These are phyloP conservation scores for Bidens hawaiensis DNA, from an alignment of 140 eudicot species.

Conservation along the genomic window DNA sequence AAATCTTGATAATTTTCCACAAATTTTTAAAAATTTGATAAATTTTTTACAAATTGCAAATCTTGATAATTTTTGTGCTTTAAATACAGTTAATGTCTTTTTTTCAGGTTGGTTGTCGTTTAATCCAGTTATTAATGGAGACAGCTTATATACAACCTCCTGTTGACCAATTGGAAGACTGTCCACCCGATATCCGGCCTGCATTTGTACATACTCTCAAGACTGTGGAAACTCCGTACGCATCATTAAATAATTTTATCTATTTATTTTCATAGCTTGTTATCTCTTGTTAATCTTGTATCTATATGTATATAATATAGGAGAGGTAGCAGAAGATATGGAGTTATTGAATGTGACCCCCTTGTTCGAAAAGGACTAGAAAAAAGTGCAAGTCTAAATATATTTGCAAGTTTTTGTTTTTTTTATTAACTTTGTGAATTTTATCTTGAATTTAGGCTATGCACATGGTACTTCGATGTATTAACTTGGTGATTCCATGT, in stretches of 20 bases:
- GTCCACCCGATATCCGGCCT: constrained; percentile 87
- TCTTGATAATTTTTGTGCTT: constrained; percentile 10
- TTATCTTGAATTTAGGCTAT: constrained; percentile 53
- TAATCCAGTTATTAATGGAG: constrained; percentile 77
- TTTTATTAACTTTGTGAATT: background rate
- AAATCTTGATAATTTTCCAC: too few species aligned
- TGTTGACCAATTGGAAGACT: constrained; percentile 63
- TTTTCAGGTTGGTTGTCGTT: constrained; percentile 72
- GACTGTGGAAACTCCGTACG: constrained; percentile 62
- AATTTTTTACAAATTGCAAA: background rate
- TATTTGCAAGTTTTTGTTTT: constrained; percentile 39
- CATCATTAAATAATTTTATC: background rate
- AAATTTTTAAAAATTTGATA: background rate
- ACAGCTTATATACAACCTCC: constrained; percentile 94
- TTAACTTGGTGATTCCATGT: constrained; percentile 96
- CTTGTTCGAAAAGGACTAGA: constrained; percentile 84
- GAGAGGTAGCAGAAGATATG: constrained; percentile 71
- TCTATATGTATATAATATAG: constrained; percentile 41
- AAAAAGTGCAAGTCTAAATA: constrained; percentile 54
- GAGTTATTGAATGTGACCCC: constrained; percentile 91
- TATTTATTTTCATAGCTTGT: background rate
- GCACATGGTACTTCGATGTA: constrained; percentile 97
- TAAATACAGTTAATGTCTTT: constrained; percentile 5
- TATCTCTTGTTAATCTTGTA: background rate
- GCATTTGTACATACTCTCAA: constrained; percentile 77